Evolutionary conservation across 139 green algal species (phyloP), one percentile per base, ranked within the genome.

Genomic region (Chlorella sp.): DNA sequence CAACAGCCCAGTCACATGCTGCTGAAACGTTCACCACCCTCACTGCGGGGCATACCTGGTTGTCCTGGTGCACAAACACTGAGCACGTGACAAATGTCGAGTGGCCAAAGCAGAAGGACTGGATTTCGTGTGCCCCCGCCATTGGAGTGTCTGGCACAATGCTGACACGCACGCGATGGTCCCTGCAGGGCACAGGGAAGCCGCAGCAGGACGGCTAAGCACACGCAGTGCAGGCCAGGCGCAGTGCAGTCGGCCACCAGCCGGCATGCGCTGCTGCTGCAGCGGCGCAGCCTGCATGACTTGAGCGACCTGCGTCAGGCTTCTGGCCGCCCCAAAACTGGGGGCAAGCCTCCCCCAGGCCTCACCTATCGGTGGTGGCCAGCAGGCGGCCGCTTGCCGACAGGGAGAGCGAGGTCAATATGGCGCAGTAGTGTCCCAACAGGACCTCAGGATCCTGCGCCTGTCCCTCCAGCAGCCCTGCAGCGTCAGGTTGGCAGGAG

Each of bases 51-150:
- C 44, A 51, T 51, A 72, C 57, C 63, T 82, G 41, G 30, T 16
- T 36, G 20, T 21, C 38, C 15, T 62, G 25, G 9, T 30, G 63
- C 25, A 94, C 83, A 72, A 95, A 98, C 2, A 90, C 86, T 9
- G 80, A 80, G 60, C 82, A 90, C 0, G 90, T 92, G 4, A 95
- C 94, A 86, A 95, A 98, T 16, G 87, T 75, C 13, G 82, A 90
- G 91, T 98, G 95, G 36, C 95, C 95, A 21, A 98, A 78, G 90
- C 95, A 98, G 81, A 94, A 96, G 81, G 57, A 89, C 89, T 98
- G 93, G 78, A 98, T 96, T 55, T 96, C 92, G 69, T 92, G 92
- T 0, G 91, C 90, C 23, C 94, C 95, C 69, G 92, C 82, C 75
- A 88, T 67, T 4, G 78, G 88, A 0, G 88, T 51, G 9, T n/a